A percentile compares a stretch with the other conserved stretches of the same genome.
Evolutionary conservation across 176 grass and related monocot genomes (phyloP).

Genomic region (Dactylis glomerata): DNA sequence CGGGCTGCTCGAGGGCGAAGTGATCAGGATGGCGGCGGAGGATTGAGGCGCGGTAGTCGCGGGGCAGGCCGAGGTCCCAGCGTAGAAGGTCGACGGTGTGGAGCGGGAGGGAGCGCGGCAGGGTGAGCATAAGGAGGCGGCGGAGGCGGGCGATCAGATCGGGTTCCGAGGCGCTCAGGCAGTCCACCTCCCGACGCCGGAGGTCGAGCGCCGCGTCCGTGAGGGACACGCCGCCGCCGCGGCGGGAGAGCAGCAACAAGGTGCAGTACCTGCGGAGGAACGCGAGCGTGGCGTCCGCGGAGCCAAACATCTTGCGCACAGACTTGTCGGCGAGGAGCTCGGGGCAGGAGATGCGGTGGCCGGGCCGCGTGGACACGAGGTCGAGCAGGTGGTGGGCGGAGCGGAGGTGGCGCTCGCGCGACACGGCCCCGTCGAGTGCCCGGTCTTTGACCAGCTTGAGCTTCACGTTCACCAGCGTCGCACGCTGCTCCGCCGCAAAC

Average conservation of each 20-base stretch:
- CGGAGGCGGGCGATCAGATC: conserved; percentile 56
- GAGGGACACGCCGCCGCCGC: conserved; percentile 41
- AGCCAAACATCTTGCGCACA: conserved; percentile 28
- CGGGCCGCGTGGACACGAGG: conserved; percentile 45
- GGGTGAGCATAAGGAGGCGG: conserved; percentile 67
- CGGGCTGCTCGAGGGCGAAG: conserved; percentile 51
- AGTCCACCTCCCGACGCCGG: conserved; percentile 41
- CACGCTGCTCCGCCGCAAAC: conserved; percentile 47
- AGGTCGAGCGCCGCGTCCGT: conserved; percentile 45
- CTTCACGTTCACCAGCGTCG: conserved; percentile 63
- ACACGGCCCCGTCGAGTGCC: conserved; percentile 46
- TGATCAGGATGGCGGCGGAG: conserved; percentile 43
- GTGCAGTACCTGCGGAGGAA: conserved; percentile 56
- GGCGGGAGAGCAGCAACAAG: conserved; percentile 29
- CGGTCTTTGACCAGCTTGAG: conserved; percentile 68
- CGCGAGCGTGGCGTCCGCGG: background rate
- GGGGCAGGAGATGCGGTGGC: conserved; percentile 17
- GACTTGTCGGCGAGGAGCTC: conserved; percentile 41
- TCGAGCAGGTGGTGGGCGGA: conserved; percentile 72
- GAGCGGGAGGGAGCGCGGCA: conserved; percentile 51
- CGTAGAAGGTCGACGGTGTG: conserved; percentile 70
- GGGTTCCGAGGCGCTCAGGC: conserved; percentile 28
- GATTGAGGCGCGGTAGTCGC: conserved; percentile 53
- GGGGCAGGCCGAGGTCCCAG: conserved; percentile 73
- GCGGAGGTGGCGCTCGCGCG: conserved; percentile 59